phyloP scores from a whole-genome alignment of 305 asterid species.

The Fraxinus baroniana region DNA sequence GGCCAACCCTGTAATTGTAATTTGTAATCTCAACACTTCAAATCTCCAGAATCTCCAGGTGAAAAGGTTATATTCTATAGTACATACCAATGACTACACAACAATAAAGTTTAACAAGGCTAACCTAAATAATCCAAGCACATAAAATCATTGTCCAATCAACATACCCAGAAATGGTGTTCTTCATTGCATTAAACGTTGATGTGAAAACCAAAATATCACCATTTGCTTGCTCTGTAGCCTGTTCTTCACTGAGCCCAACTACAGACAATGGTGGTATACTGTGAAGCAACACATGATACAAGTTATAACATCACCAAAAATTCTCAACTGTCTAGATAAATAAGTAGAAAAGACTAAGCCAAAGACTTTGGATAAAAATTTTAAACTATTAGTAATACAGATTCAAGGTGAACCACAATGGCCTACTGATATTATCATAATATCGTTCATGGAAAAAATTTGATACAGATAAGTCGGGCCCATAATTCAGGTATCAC shows the following conservation, averaged over 20 bases:
- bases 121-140: slow-evolving; percentile 5
- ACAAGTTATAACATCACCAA: slow-evolving; percentile 16
- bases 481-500: neutral
- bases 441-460: slow-evolving; percentile 3
- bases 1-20: neutral
- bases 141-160: neutral
- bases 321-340: neutral
- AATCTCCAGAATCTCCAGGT: neutral
- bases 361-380: neutral
- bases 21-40: neutral
- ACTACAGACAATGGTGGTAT: slow-evolving; percentile 96
- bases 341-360: neutral
- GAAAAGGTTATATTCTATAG: neutral
- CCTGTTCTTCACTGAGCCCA: slow-evolving; percentile 91
- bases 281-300: slow-evolving; percentile 52
- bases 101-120: neutral
- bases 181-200: slow-evolving; percentile 95
- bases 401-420: neutral
- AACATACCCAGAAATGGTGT: slow-evolving; percentile 90
- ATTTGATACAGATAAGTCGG: neutral
- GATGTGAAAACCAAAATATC: slow-evolving; percentile 83
- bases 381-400: slow-evolving; percentile 6
- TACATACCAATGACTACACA: neutral
- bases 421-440: neutral
- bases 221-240: slow-evolving; percentile 73